phyloP scores from a whole-genome alignment of 2,329 filamentous ascomycete species.

The Ceratocystis colombiana region DNA sequence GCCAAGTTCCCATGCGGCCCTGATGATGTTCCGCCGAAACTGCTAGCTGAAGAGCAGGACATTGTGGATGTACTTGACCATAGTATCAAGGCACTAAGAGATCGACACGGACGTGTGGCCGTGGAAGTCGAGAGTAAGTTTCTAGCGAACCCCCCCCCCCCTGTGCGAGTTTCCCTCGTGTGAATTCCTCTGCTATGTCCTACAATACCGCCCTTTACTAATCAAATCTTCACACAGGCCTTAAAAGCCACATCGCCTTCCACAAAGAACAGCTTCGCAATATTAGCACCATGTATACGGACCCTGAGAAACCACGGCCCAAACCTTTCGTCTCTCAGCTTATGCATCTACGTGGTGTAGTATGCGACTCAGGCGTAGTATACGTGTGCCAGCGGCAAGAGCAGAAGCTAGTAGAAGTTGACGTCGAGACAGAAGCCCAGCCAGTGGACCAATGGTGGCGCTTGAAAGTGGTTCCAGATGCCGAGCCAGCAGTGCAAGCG shows the following conservation, averaged over 20 bases:
- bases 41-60: conserved; percentile 32
- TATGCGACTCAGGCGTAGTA: conserved; percentile 38
- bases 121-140: conserved; percentile 17
- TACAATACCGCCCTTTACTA: neutral
- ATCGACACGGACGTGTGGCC: conserved; percentile 11
- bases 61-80: conserved; percentile 30
- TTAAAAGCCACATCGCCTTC: conserved; percentile 20
- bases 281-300: conserved; percentile 35
- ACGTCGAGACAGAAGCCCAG: conserved; percentile 28
- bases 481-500: conserved; percentile 37
- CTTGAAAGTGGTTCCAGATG: conserved; percentile 37
- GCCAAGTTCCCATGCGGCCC: conserved; percentile 34
- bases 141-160: neutral
- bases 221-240: conserved; percentile 5
- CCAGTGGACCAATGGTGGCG: conserved; percentile 47
- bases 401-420: conserved; percentile 37
- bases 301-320: conserved; percentile 34
- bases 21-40: conserved; percentile 34
- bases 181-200: too few species aligned
- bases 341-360: conserved; percentile 45
- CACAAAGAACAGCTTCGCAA: conserved; percentile 32
- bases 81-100: conserved; percentile 31
- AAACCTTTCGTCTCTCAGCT: conserved; percentile 37
- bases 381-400: conserved; percentile 42
- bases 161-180: too few species aligned